phyloP scores from a whole-genome alignment of 164 flowering plant species.

The Kingdonia uniflora region DNA sequence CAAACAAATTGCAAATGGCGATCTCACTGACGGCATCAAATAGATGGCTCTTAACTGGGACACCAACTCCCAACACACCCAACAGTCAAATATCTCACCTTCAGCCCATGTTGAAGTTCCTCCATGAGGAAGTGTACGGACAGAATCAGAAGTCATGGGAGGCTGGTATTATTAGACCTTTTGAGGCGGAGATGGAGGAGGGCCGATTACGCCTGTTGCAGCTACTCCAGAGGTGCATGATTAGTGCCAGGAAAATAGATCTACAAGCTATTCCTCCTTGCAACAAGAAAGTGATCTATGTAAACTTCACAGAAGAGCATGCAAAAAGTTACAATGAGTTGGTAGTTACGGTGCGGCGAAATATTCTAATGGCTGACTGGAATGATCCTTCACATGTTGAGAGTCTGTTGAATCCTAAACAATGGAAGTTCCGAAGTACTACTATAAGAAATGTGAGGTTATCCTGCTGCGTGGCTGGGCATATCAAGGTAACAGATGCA shows the following conservation, averaged over 20 bases:
- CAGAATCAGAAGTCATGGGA: conserved; percentile 82
- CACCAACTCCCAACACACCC: conserved; percentile 93
- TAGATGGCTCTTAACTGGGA: conserved; percentile 92
- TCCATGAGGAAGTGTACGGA: conserved; percentile 85
- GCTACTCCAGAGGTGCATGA: conserved; percentile 81
- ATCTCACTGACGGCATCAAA: conserved; percentile 61
- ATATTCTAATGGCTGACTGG: conserved; percentile 96
- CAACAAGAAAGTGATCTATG: conserved; percentile 56
- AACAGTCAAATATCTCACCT: conserved; percentile 85
- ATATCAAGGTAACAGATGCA: conserved; percentile 75
- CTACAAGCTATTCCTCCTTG: conserved; percentile 83
- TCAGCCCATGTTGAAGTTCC: conserved; percentile 80
- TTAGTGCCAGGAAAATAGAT: conserved; percentile 88
- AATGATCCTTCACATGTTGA: conserved; percentile 97
- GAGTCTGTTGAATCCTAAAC: conserved; percentile 87
- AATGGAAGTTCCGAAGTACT: conserved; percentile 81
- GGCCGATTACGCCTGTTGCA: conserved; percentile 69
- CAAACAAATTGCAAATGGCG: conserved; percentile 92
- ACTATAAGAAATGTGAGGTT: conserved; percentile 79
- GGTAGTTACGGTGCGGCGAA: conserved; percentile 84
- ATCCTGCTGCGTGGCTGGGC: conserved; percentile 98
- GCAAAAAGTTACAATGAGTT: conserved; percentile 89
- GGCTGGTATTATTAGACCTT: conserved; percentile 78
- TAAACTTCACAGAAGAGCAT: conserved; percentile 73
- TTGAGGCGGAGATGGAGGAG: conserved; percentile 90